Base-by-base conservation (phyloP, 495 filamentous ascomycete species). In the Neurospora sp. region DNA sequence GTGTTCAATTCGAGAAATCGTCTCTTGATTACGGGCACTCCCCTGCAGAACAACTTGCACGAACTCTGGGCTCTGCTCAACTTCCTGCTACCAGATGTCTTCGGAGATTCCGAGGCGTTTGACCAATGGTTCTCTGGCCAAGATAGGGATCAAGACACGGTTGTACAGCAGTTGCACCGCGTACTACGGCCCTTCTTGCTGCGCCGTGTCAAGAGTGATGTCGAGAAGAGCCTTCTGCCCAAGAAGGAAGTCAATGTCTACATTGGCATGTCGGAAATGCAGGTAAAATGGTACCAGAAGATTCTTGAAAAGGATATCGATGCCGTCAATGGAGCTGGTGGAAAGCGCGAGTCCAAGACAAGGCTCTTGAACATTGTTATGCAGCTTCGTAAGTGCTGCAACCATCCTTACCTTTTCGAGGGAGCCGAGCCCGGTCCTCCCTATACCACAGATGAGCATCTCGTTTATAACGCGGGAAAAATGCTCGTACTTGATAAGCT, bases 281-380 rank as follows among this genome's bases (percentile, higher is more conserved):
- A 99, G 82, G 90, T 97, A 70, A 97, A 94, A 78, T 99, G 96
- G 96, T 99, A 99, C 77, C 91, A 98, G 82, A 98, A 97, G 83
- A 98, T 99, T 75, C 85, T 99, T 5, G 96, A 98, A 81, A 98
- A 98, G 83, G 96, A 99, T 80, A 99, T 99, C 72, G 96, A 98
- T 78, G 96, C 96, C 14, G 96, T 99, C 75, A 99, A 99, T 76
- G 96, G 96, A 66, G 96, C 96, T 38, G 93, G 91, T 72, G 96
- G 96, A 27, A 98, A 97, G 83, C 91, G 93, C 71, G 96, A 99
- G 81, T 97, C 95, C n/a, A 99, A 99, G 84, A 98, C 96, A 6
- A 90, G 96, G 60, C 88, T 99, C n/a, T 86, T 99, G 74, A 99
- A 99, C 84, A 99, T 99, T 79, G 96, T 99, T 75, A 99, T 99